Base-by-base conservation (phyloP, 1,284 basidiomycete genomes). In the Tetrapyrgos nigripes region DNA sequence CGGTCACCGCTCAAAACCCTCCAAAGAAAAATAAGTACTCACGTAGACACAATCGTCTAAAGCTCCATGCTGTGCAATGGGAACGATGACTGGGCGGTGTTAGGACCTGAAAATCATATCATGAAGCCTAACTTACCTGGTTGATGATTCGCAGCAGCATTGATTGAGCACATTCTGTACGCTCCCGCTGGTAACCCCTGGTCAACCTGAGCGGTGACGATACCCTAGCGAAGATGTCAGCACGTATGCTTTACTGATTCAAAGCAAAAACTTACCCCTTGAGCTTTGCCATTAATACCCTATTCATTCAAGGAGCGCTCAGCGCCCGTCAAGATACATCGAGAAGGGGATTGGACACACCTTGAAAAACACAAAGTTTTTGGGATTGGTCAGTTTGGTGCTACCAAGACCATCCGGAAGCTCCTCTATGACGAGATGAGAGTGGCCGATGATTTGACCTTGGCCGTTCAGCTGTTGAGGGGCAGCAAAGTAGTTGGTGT, bases 341-440 rank as follows among this genome's bases (percentile, higher is more conserved):
- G 13, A 27, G 17, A 31, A 14, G 19, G 21, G 23, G 31, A 47
- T 26, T n/a, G 17, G 14, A 31, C 35, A 3, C 19, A 57, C 84
- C 74, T 79, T 80, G 79, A 88, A 89, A 73, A 85, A 88, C 4
- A 78, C 80, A 60, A 85, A 85, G 58, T 69, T 66, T 45, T 65
- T 74, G 13, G 85, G 83, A 70, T 87, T 70, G 14, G 78, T 76
- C 4, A 81, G 75, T 1, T 71, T 75, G 13, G 83, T 82, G 63
- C 81, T 77, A 45, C 71, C 69, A 55, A 85, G 67, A 11, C 79
- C 76, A 35, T 66, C 57, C n/a, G 23, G 47, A 61, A 89, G 74
- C 51, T 68, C 58, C 66, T 87, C 79, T 56, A 88, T 74, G 33
- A 83, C 82, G 62, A 86, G 72, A 66, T 88, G 86, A 17, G 76